Percentiles rank a stretch among this genome's conserved stretches.
phyloP scores from a whole-genome alignment of 306 rosid genomes.

The Cotoneaster glaucophyllus region DNA sequence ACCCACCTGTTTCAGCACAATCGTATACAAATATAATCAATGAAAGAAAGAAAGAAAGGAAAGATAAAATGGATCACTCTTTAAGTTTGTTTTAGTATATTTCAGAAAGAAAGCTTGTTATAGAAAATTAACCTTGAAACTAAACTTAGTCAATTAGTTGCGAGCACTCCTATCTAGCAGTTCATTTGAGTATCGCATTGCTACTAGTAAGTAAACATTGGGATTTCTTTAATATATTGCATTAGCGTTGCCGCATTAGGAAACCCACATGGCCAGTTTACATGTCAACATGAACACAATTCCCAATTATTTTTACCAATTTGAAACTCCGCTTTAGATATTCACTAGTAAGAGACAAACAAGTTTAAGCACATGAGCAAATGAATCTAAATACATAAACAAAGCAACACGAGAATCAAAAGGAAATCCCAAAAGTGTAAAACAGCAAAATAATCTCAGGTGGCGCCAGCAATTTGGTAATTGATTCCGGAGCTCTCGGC shows the following conservation, averaged over 20 bases:
- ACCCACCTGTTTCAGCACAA: constrained; percentile 53
- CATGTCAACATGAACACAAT: background rate
- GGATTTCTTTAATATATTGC: background rate
- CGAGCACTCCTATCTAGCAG: background rate
- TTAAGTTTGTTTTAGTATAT: background rate
- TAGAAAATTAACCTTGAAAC: background rate
- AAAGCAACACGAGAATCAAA: background rate
- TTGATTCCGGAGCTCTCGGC: background rate
- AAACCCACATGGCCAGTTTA: background rate
- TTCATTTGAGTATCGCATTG: background rate
- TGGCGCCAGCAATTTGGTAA: background rate
- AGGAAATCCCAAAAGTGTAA: background rate
- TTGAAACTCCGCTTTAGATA: background rate
- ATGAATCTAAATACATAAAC: background rate
- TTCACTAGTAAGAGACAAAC: background rate
- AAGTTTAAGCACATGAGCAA: background rate
- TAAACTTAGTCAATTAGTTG: background rate
- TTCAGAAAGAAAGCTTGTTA: background rate
- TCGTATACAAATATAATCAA: background rate
- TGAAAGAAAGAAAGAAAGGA: background rate
- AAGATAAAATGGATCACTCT: background rate
- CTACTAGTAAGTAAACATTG: background rate
- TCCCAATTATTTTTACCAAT: background rate
- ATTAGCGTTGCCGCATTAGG: background rate
- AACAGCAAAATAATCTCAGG: background rate